These are phyloP conservation scores for Penicillium lagena DNA, from an alignment of 495 filamentous ascomycete genomes.

Conservation along the genomic window DNA sequence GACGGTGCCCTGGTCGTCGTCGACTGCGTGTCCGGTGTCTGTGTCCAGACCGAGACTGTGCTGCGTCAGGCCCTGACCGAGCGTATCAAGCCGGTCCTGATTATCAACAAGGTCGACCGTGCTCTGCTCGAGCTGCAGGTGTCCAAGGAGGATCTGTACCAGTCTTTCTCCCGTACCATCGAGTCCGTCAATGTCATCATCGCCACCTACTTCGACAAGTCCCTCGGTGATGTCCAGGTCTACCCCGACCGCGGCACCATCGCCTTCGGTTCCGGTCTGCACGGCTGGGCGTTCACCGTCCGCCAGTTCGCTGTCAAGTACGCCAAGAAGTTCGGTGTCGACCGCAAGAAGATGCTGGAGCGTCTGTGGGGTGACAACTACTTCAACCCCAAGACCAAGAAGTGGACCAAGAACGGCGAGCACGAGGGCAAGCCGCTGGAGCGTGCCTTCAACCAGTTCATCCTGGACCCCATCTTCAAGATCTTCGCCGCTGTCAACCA, in stretches of 20 bases:
- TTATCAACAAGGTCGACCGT: slow-evolving; percentile 99
- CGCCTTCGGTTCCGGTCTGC: slow-evolving; percentile 98
- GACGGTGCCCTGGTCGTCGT: slow-evolving; percentile 99
- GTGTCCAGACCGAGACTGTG: slow-evolving; percentile 98
- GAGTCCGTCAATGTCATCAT: slow-evolving; percentile 99
- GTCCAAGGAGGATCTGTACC: slow-evolving; percentile 98
- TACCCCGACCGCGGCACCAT: slow-evolving; percentile 94
- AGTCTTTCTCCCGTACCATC: slow-evolving; percentile 98
- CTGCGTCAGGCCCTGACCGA: slow-evolving; percentile 98
- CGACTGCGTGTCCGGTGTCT: slow-evolving; percentile 99
- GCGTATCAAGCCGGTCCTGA: slow-evolving; percentile 98
- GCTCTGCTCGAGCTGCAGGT: slow-evolving; percentile 97
- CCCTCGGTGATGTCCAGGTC: slow-evolving; percentile 95
- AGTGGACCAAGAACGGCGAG: slow-evolving; percentile 85
- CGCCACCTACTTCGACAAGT: slow-evolving; percentile 96
- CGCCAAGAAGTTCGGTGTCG: slow-evolving; percentile 99
- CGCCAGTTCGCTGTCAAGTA: slow-evolving; percentile 95
- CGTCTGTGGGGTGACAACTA: slow-evolving; percentile 99
- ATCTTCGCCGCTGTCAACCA: slow-evolving; percentile 95
- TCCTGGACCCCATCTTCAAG: slow-evolving; percentile 98
- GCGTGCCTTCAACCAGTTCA: slow-evolving; percentile 99
- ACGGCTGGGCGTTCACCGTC: slow-evolving; percentile 99
- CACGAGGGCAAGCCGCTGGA: slow-evolving; percentile 83
- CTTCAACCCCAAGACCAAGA: slow-evolving; percentile 99
- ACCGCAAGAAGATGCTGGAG: slow-evolving; percentile 99